Evolutionary conservation across 352 stramenopile species (phyloP), one percentile per base, ranked within the genome.

Genomic region (Phytophthora nicotianae): DNA sequence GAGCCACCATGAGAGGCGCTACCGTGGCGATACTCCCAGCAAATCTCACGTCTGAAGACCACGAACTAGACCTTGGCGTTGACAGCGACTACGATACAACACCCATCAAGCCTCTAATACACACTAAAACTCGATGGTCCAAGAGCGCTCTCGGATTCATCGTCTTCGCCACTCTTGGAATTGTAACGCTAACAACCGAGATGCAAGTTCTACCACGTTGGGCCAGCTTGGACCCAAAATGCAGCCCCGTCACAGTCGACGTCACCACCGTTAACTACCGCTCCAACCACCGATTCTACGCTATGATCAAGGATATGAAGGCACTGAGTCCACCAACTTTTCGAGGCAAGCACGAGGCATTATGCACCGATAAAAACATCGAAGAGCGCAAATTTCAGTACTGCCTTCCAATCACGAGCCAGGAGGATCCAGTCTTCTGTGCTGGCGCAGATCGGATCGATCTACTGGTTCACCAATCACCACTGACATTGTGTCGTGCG

Each of bases 321-420:
- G 10, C 47, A 2, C 13, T 58, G 48, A 37, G 11, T 13, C 16
- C 48, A 8, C 70, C 70, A 7, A 52, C 53, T 6, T 70, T 82
- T 53, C 23, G 26, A 3, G 49, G 55, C 50, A 50, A 65, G 2
- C 51, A 67, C 29, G 14, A 42, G 6, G 23, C 17, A 3, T 21
- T 72, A 10, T 68, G 64, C 58, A 24, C 50, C 19, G 47, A 50
- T 1, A 40, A 50, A 7, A 11, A 62, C 13, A 13, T 26, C 9
- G 14, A 50, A 8, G 16, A 46, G 33, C 57, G 42, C 20, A 43
- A 55, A 13, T 54, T 32, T 19, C 11, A 51, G 14, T 81, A 77
- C 41, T 86, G 77, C 19, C 74, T 86, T 2, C 77, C 77, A 3
- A 81, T 86, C 33, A 69, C 65, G 5, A 76, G 56, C 7, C 68